Conservation (phyloP, 257 asterid genomes). For the Lycium ferocissimum region DNA sequence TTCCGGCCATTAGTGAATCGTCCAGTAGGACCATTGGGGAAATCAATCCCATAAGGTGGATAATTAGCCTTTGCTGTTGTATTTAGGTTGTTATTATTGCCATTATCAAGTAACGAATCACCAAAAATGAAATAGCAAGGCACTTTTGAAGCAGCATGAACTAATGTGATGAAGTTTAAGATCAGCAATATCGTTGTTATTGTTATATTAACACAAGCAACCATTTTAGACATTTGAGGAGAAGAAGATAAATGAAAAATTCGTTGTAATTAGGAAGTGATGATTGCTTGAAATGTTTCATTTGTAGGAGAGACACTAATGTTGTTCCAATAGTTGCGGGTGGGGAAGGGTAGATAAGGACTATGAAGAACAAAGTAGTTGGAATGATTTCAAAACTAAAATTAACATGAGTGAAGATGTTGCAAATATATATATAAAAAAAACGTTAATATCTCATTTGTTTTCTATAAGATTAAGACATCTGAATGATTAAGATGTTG, state of each 20-base stretch:
- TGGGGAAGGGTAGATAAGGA: too few species aligned
- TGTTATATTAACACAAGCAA: not conserved
- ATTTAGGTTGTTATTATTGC: not conserved
- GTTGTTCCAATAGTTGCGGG: too few species aligned
- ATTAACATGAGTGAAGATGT: too few species aligned
- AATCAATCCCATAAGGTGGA: conserved; percentile 27
- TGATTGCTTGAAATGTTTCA: too few species aligned
- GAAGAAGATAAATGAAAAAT: not conserved
- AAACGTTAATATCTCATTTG: too few species aligned
- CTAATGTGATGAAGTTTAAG: not conserved
- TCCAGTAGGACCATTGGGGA: not conserved
- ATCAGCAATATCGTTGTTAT: not conserved
- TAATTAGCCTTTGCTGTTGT: conserved; percentile 32
- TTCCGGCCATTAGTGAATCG: conserved; percentile 34
- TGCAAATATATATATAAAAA: too few species aligned
- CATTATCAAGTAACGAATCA: conserved; percentile 1
- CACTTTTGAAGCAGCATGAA: not conserved
- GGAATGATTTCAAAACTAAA: too few species aligned
- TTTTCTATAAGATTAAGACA: too few species aligned
- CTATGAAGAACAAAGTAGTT: too few species aligned
- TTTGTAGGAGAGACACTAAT: too few species aligned
- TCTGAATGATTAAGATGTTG: too few species aligned
- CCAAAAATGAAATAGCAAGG: not conserved
- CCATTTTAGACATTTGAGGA: not conserved
- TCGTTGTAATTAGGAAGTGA: too few species aligned